Evolutionary conservation across 2,329 filamentous ascomycete species (phyloP).

Genomic region (Penicillium decumbens): DNA sequence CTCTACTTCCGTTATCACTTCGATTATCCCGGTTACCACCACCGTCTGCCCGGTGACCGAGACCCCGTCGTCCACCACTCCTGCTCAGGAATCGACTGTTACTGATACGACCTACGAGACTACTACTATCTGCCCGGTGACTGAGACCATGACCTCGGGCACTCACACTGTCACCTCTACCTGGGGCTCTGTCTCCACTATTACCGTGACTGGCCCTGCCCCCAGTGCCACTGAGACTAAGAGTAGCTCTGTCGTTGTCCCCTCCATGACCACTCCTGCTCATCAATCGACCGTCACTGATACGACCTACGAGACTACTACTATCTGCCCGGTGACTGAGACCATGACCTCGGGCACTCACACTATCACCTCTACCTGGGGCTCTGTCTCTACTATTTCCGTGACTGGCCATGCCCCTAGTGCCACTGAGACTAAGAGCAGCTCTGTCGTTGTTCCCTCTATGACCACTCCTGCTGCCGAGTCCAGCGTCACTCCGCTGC

Average conservation of each 20-base stretch:
- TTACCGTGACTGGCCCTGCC: neutral
- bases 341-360: neutral
- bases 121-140: slow-evolving; percentile 27
- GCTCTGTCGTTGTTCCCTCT: slow-evolving; percentile 25
- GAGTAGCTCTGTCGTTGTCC: slow-evolving; percentile 34
- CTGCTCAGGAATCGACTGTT: slow-evolving; percentile 14
- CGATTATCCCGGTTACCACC: slow-evolving; percentile 45
- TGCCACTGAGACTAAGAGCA: slow-evolving; percentile 43
- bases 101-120: slow-evolving; percentile 37
- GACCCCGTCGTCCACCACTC: slow-evolving; percentile 12
- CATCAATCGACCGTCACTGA: too few species aligned
- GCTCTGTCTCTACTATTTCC: neutral
- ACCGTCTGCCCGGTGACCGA: slow-evolving; percentile 51
- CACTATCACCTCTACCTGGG: neutral
- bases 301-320: slow-evolving; percentile 40
- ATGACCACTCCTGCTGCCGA: neutral
- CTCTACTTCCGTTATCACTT: slow-evolving; percentile 49
- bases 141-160: neutral
- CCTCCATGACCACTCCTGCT: neutral
- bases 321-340: slow-evolving; percentile 19
- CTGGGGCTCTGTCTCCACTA: neutral
- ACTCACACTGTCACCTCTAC: neutral
- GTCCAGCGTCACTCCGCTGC: neutral
- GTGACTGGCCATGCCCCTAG: neutral
- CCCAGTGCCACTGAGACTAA: slow-evolving; percentile 39